phyloP scores from a whole-genome alignment of 225 moss, liverwort and hornwort genomes.

The Sphagnum tenellum region DNA sequence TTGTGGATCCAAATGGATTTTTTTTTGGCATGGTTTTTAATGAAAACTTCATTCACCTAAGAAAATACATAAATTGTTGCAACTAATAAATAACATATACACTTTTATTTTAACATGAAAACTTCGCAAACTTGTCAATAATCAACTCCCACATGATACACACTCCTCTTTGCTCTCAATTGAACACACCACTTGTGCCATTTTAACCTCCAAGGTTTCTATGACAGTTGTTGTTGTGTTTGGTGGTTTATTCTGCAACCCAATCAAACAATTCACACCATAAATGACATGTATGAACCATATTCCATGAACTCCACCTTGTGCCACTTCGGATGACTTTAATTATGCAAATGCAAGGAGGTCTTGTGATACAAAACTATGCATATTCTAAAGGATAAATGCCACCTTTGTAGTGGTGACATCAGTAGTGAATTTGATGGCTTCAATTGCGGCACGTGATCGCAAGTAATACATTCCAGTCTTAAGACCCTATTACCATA shows the following conservation, averaged over 20 bases:
- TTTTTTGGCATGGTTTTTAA: no score
- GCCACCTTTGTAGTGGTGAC: conserved; percentile 42
- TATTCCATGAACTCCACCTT: neutral
- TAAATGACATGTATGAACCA: neutral
- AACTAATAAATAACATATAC: no score
- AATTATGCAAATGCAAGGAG: neutral
- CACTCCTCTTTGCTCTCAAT: conserved; percentile 83
- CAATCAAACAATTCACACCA: neutral
- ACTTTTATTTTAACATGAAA: no score
- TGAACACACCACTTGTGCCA: conserved; percentile 74
- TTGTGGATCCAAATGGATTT: no score
- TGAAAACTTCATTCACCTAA: no score
- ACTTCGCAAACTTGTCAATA: no score
- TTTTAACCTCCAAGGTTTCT: conserved; percentile 28
- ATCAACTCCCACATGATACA: conserved; percentile 47
- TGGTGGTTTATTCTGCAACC: conserved; percentile 28
- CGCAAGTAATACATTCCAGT: conserved; percentile 98
- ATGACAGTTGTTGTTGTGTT: conserved; percentile 1
- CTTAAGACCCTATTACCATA: conserved; percentile 50
- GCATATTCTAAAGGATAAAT: neutral
- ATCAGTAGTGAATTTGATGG: conserved; percentile 88
- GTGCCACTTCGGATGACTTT: neutral
- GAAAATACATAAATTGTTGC: no score
- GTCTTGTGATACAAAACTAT: neutral
- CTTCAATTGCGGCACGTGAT: conserved; percentile 81